Conservation (phyloP, 371 early-diverging fungal genomes). For the Scutellospora calospora region DNA sequence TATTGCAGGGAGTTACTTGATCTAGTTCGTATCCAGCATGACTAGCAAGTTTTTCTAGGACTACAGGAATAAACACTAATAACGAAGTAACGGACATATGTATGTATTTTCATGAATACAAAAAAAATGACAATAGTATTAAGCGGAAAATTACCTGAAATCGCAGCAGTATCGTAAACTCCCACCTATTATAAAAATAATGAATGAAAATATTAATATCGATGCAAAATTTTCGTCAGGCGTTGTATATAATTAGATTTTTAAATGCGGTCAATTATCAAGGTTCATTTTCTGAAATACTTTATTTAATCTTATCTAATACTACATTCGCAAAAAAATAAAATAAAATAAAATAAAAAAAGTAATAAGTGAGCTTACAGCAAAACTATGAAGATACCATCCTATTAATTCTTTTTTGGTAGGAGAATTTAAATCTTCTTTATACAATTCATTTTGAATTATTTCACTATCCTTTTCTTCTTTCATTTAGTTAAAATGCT, state of each 20-base stretch:
- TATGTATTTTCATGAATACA: not conserved
- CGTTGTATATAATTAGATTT: no score
- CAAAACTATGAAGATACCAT: conserved; percentile 12
- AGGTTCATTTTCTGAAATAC: no score
- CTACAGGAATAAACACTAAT: conserved; percentile 55
- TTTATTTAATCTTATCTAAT: no score
- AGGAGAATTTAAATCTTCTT: not conserved
- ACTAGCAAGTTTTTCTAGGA: conserved; percentile 56
- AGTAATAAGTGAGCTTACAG: not conserved
- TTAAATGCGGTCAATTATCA: no score
- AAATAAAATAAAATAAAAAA: no score
- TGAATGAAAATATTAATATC: not conserved
- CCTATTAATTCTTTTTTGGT: conserved; percentile 15
- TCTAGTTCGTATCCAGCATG: conserved; percentile 46
- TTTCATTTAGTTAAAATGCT: no score
- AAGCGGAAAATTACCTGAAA: conserved; percentile 39
- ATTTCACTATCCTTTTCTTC: not conserved
- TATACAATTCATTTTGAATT: no score
- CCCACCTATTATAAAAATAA: conserved; percentile 46
- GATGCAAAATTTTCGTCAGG: no score
- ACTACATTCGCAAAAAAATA: no score
- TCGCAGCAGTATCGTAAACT: conserved; percentile 50
- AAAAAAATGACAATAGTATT: not conserved
- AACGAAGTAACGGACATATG: not conserved
- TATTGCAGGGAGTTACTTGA: conserved; percentile 47